Base-by-base conservation (phyloP, 2,329 filamentous ascomycete genomes). In the Alternaria infectoria region DNA sequence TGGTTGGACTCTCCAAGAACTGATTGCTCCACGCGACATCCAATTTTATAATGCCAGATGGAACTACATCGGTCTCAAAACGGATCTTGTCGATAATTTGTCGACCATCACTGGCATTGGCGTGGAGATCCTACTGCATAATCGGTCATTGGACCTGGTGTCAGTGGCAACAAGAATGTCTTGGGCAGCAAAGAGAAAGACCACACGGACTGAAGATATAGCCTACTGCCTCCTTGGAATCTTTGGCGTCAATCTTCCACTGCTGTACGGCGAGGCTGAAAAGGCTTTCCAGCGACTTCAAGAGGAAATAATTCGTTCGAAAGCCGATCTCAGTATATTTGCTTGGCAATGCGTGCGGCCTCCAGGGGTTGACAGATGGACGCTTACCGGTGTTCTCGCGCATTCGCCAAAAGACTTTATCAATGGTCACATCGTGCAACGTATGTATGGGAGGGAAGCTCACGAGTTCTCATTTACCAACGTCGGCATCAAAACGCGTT, bases 131-230 rank as follows among this genome's bases (percentile, higher is more conserved):
- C 46, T 44, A 7, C 8, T 28, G n/a, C 32, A 58, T 32, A 5
- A 21, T 6, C 19, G 10, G 11, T 19, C 46, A 15, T 36, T 58
- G 9, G 25, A 11, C 12, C 30, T 47, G 4, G 17, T 44, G 6
- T 58, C 25, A 19, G 46, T 58, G 12, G 46, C 56, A 15, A 17
- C 50, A 51, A 58, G 44, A 6, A 51, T 58, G 56, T 51, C 56
- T n/a, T 58, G 46, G 56, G 46, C 46, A 5, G 47, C 56, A 11
- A 30, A 26, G n/a, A 46, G 56, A 30, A 6, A 30, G 3, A 58
- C 46, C 4, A 58, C 56, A 6, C 56, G 56, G 5, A 26, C 28
- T 12, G 46, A 58, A n/a, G 56, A 58, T 15, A 15, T 43, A 4
- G 46, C 56, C 3, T 58, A 52, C 30, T 51, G 28, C 13, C 25